Percentiles rank a stretch among this genome's conserved stretches.
These are phyloP conservation scores for Citrus reticulata DNA, from an alignment of 345 rosid genomes.

Conservation along the genomic window DNA sequence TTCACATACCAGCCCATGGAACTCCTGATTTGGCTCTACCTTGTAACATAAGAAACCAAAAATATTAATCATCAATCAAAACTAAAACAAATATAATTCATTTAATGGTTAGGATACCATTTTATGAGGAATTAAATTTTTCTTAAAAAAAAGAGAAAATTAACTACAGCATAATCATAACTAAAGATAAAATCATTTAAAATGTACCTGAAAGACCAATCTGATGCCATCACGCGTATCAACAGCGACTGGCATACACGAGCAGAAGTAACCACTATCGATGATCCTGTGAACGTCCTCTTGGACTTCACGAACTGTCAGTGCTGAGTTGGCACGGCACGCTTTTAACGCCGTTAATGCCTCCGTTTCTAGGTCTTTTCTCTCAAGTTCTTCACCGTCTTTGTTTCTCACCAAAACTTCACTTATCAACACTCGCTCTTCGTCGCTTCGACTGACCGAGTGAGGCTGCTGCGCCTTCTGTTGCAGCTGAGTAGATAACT, in stretches of 20 bases:
- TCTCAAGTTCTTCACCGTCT: slow-evolving; percentile 93
- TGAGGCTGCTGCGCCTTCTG: slow-evolving; percentile 49
- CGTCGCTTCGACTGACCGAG: slow-evolving; percentile 42
- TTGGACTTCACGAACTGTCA: slow-evolving; percentile 81
- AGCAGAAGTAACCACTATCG: slow-evolving; percentile 84
- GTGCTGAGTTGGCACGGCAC: slow-evolving; percentile 84
- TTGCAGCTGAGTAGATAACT: slow-evolving; percentile 4
- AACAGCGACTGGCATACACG: slow-evolving; percentile 91
- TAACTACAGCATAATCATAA: neutral
- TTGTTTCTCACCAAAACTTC: slow-evolving; percentile 89
- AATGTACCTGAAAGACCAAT: slow-evolving; percentile 80
- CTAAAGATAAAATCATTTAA: neutral
- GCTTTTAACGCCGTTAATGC: slow-evolving; percentile 84
- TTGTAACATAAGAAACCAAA: slow-evolving; percentile 53
- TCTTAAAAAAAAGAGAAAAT: no score
- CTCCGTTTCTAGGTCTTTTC: slow-evolving; percentile 85
- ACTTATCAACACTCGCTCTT: slow-evolving; percentile 87
- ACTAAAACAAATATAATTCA: neutral
- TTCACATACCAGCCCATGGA: slow-evolving; percentile 86
- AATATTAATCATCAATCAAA: slow-evolving; percentile 8
- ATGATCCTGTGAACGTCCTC: slow-evolving; percentile 95
- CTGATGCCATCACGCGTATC: slow-evolving; percentile 94
- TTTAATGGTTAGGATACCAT: neutral
- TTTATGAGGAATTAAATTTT: neutral
- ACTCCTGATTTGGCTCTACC: slow-evolving; percentile 99